Conservation (phyloP, 2,329 filamentous ascomycete species). For the Daldinia sp. region DNA sequence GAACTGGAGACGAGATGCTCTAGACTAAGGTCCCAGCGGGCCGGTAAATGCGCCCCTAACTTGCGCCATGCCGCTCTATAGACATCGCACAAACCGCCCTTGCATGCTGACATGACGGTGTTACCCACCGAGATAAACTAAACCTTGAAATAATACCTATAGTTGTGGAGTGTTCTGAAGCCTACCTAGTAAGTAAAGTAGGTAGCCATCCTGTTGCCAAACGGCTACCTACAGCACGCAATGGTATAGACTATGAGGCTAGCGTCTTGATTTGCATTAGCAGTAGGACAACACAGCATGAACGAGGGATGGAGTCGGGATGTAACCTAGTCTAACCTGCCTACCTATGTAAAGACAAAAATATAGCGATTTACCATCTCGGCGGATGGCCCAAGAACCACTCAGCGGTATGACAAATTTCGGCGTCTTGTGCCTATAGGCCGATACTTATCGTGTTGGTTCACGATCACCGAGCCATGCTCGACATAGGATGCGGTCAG, state of each 20-base stretch:
- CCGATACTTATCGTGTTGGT: slow-evolving; percentile 27
- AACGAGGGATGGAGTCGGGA: slow-evolving; percentile 24
- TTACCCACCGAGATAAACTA: neutral
- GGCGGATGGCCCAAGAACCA: slow-evolving; percentile 24
- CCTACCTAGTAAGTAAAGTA: too few relatives aligned
- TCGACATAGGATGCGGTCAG: slow-evolving; percentile 32
- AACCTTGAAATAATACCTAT: neutral
- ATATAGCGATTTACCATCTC: slow-evolving; percentile 23
- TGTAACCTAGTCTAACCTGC: slow-evolving; percentile 4
- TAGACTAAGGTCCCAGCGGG: slow-evolving; percentile 31
- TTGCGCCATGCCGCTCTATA: slow-evolving; percentile 19
- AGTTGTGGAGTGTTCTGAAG: neutral
- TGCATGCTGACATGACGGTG: slow-evolving; percentile 22
- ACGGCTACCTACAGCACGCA: neutral
- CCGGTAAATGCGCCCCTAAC: slow-evolving; percentile 34
- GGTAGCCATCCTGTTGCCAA: neutral
- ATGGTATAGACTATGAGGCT: neutral
- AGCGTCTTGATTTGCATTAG: slow-evolving; percentile 11
- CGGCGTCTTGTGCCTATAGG: slow-evolving; percentile 24
- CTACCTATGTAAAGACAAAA: neutral
- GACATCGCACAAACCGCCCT: slow-evolving; percentile 32
- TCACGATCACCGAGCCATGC: slow-evolving; percentile 32
- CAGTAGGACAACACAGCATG: slow-evolving; percentile 8
- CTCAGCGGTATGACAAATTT: slow-evolving; percentile 27
- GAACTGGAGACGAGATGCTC: slow-evolving; percentile 24